phyloP scores from a whole-genome alignment of 768 basidiomycete species.

The Tubosaeta sp. region DNA sequence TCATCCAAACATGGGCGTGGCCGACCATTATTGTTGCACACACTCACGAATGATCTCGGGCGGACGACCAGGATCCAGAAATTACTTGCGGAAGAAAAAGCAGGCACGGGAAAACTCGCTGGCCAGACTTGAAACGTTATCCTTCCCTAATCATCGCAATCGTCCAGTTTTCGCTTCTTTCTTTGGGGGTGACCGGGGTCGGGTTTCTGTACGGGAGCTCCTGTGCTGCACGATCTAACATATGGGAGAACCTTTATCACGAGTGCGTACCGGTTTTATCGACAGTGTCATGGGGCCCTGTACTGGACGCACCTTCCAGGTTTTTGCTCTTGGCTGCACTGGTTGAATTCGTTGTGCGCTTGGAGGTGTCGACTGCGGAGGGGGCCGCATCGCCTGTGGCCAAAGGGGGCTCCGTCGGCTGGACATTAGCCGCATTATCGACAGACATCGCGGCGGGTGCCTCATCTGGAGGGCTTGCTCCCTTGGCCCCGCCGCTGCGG shows the following conservation, averaged over 20 bases:
- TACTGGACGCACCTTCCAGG: neutral
- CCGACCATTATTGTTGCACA: neutral
- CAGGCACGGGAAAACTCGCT: neutral
- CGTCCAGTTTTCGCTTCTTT: conserved; percentile 24
- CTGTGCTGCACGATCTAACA: neutral
- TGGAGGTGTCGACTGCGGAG: neutral
- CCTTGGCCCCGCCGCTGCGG: neutral
- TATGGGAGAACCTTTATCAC: neutral
- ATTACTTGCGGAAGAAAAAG: neutral
- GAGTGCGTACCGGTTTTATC: neutral
- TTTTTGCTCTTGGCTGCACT: neutral
- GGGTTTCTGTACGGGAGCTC: no score
- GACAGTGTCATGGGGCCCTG: neutral
- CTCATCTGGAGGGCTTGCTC: neutral
- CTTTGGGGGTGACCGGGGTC: conserved; percentile 4
- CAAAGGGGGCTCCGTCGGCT: no score
- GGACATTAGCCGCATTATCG: no score
- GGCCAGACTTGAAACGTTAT: neutral
- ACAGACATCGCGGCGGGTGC: neutral
- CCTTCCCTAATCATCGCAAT: conserved; percentile 4
- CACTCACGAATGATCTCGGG: neutral
- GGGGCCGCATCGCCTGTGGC: neutral
- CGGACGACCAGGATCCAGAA: neutral
- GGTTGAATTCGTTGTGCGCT: neutral
- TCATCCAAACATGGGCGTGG: neutral